phyloP scores from a whole-genome alignment of 1,139 yeast species.

The Pneumocystis canis region DNA sequence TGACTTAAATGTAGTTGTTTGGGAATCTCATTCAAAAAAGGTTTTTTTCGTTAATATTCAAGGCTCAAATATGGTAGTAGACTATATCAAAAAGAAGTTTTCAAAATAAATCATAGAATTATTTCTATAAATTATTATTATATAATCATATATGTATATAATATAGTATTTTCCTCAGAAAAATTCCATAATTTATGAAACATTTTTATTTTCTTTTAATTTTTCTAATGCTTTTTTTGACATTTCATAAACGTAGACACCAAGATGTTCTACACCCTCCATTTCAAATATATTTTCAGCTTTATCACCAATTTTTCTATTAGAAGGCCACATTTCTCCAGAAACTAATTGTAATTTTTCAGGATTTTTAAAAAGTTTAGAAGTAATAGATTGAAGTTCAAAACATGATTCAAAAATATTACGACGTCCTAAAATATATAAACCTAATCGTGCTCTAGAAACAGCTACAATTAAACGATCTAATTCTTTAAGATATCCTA shows the following conservation, averaged over 20 bases:
- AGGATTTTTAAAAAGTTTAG: conserved; percentile 8
- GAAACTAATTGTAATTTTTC: conserved; percentile 22
- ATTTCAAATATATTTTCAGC: conserved; percentile 18
- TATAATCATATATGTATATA: background rate
- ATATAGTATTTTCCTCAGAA: background rate
- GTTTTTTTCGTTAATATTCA: conserved; percentile 44
- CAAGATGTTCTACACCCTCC: conserved; percentile 27
- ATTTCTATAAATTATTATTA: background rate
- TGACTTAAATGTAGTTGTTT: conserved; percentile 76
- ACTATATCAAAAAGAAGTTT: background rate
- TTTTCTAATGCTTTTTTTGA: conserved; percentile 18
- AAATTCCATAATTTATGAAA: background rate
- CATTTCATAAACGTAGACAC: conserved; percentile 29
- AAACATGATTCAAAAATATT: conserved; percentile 14
- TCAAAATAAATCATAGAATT: background rate
- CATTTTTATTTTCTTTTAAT: conserved; percentile 7
- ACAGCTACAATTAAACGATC: conserved; percentile 21
- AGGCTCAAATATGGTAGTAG: background rate
- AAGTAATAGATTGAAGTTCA: conserved; percentile 7
- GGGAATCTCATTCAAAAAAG: conserved; percentile 60
- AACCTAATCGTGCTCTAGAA: conserved; percentile 25
- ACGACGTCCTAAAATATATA: conserved; percentile 25
- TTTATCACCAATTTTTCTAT: conserved; percentile 14
- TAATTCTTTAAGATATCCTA: conserved; percentile 20
- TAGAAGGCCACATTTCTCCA: conserved; percentile 24